Evolutionary conservation across 2,329 filamentous ascomycete species (phyloP).

Genomic region (Plectosphaerella sp.): DNA sequence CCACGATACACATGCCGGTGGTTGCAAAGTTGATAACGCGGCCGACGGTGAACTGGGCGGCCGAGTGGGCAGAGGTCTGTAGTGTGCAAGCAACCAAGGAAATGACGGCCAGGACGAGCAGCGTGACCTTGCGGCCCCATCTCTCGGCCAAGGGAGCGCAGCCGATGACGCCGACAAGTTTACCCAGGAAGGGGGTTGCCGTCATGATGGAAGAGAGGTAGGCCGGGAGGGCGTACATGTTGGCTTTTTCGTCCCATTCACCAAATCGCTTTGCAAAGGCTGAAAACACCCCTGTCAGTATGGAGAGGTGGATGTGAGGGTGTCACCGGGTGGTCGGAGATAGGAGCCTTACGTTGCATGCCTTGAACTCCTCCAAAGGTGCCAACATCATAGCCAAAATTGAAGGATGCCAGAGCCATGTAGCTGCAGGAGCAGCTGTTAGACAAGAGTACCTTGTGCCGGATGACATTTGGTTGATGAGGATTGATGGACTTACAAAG

Average conservation of each 20-base stretch:
- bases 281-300: no score
- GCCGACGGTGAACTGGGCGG: constrained; percentile 23
- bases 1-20: constrained; percentile 25
- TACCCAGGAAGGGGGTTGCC: constrained; percentile 18
- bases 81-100: constrained; percentile 19
- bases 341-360: constrained; percentile 12
- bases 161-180: constrained; percentile 4
- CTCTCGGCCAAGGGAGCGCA: constrained; percentile 17
- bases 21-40: constrained; percentile 22
- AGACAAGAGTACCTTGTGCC: neutral
- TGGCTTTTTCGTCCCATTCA: constrained; percentile 10
- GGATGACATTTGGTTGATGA: neutral
- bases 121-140: constrained; percentile 18
- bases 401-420: constrained; percentile 18
- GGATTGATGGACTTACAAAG: constrained; percentile 3
- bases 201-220: constrained; percentile 20
- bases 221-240: constrained; percentile 12
- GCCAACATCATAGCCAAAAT: constrained; percentile 21
- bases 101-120: constrained; percentile 15
- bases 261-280: constrained; percentile 17
- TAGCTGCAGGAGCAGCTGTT: constrained; percentile 8
- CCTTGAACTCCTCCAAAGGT: constrained; percentile 20
- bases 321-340: no score
- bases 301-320: no score
- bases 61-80: constrained; percentile 20